Conservation (phyloP, 2,329 filamentous ascomycete genomes). For the Immersiporthe knoxdaviesiana region DNA sequence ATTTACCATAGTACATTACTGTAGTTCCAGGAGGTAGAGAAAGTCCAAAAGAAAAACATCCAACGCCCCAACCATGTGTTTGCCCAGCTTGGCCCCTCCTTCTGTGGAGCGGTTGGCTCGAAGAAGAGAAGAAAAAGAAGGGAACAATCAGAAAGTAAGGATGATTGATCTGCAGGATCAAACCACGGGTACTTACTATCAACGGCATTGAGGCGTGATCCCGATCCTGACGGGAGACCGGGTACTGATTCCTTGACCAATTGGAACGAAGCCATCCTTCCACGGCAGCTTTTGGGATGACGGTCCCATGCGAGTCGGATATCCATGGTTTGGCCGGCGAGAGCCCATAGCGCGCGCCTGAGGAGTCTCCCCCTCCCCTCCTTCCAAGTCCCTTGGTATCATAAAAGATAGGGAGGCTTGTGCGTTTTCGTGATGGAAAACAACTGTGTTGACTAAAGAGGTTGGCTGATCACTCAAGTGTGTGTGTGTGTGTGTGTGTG, state of each 20-base stretch:
- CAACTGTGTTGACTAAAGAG: no score
- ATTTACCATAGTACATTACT: not conserved
- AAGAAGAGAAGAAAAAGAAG: not conserved
- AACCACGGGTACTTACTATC: not conserved
- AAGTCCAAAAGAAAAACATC: not conserved
- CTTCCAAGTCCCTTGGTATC: no score
- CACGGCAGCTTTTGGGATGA: not conserved
- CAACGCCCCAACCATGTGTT: no score
- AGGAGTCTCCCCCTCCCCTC: no score
- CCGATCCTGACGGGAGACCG: not conserved
- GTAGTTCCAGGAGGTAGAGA: not conserved
- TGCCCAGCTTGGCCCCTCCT: not conserved
- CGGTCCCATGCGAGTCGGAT: not conserved
- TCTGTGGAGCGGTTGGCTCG: not conserved
- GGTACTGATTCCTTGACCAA: not conserved
- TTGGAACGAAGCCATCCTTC: not conserved
- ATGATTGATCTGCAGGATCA: slow-evolving; percentile 1
- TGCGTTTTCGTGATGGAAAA: not conserved
- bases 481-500: no score
- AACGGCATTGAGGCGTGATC: not conserved
- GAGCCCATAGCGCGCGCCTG: not conserved
- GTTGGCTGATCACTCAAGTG: no score
- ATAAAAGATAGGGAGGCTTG: no score
- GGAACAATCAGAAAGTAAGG: not conserved
- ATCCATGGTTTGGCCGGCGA: not conserved